These are phyloP conservation scores for Saitozyma sp. DNA, from an alignment of 768 basidiomycete species.

Conservation along the genomic window DNA sequence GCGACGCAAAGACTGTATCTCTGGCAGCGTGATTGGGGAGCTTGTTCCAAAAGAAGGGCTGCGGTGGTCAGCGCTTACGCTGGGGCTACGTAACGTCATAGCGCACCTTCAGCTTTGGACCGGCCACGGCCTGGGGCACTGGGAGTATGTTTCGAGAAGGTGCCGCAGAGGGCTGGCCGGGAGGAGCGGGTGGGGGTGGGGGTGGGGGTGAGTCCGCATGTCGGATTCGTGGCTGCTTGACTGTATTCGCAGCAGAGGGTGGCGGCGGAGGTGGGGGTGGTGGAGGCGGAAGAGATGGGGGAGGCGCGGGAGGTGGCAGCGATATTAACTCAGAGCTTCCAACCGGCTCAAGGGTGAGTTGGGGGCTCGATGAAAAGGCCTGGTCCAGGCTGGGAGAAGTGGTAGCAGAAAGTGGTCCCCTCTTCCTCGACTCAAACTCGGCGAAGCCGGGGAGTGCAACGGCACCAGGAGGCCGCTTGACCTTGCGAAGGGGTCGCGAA, in stretches of 20 bases:
- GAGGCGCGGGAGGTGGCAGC: background rate
- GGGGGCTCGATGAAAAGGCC: too few relatives aligned
- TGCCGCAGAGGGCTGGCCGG: constrained; percentile 23
- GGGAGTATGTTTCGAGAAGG: constrained; percentile 5
- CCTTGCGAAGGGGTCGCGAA: background rate
- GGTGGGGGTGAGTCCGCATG: constrained; percentile 13
- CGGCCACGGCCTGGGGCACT: constrained; percentile 22
- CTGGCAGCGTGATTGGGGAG: constrained; percentile 56
- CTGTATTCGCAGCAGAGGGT: background rate
- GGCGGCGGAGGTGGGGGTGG: constrained; percentile 15
- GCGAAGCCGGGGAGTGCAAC: too few relatives aligned
- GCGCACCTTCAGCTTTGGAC: constrained; percentile 36
- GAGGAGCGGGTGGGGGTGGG: constrained; percentile 36
- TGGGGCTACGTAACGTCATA: background rate
- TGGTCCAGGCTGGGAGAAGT: too few relatives aligned
- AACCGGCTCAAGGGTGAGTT: too few relatives aligned
- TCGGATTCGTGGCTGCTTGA: too few relatives aligned
- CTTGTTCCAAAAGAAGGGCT: constrained; percentile 93
- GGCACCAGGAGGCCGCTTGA: too few relatives aligned
- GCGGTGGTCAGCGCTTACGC: background rate
- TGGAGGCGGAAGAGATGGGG: constrained; percentile 5
- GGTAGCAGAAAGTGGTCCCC: too few relatives aligned
- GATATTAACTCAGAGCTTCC: too few relatives aligned
- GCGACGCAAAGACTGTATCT: constrained; percentile 66
- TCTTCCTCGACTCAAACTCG: too few relatives aligned